Percentiles rank a stretch among this genome's conserved stretches.
Evolutionary conservation across 495 filamentous ascomycete species (phyloP).

Genomic region (Xylaria telfairii): DNA sequence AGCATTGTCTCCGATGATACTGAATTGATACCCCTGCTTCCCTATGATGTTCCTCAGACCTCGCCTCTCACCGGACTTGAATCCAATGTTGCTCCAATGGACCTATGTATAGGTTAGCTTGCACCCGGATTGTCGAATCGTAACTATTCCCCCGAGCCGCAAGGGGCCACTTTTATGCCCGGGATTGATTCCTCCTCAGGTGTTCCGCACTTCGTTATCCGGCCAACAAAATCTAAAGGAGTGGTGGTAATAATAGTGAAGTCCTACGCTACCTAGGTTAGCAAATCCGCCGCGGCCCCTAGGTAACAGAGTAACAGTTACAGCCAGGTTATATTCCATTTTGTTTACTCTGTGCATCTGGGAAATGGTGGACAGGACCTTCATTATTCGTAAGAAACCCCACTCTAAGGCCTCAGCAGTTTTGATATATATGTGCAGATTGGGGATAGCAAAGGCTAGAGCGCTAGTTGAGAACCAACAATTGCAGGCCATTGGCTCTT

Average conservation of each 20-base stretch:
- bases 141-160: constrained; percentile 15
- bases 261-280: too few species aligned
- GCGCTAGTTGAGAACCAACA: background rate
- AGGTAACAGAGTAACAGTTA: background rate
- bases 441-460: background rate
- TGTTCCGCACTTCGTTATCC: constrained; percentile 11
- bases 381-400: background rate
- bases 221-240: constrained; percentile 9
- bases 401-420: background rate
- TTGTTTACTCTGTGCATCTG: background rate
- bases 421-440: background rate
- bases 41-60: background rate
- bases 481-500: background rate
- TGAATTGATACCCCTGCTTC: background rate
- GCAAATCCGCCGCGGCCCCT: background rate
- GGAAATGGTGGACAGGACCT: background rate
- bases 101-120: background rate
- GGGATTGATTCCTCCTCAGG: constrained; percentile 3
- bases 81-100: background rate
- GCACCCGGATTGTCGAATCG: constrained; percentile 13
- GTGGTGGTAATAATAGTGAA: background rate
- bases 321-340: background rate
- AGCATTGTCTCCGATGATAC: background rate
- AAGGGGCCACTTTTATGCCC: constrained; percentile 17
- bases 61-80: background rate